Percentiles rank a stretch among this genome's conserved stretches.
phyloP scores from a whole-genome alignment of 2,329 filamentous ascomycete species.

The Incumbomyces delicatus region DNA sequence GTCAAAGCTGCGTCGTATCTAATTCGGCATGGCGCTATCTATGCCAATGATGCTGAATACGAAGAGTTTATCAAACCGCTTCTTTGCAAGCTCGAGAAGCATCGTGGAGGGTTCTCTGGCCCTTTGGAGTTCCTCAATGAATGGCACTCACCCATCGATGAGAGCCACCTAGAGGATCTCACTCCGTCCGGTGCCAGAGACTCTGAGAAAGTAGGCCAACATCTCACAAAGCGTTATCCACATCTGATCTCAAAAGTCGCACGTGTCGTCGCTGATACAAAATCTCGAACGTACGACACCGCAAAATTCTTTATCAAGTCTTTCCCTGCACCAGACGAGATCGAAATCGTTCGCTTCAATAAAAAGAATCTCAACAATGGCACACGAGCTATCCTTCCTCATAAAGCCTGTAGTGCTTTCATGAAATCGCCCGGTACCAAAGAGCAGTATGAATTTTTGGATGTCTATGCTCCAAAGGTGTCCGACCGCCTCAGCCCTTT shows the following conservation, averaged over 20 bases:
- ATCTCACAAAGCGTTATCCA: slow-evolving; percentile 13
- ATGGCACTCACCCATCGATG: slow-evolving; percentile 16
- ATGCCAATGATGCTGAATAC: slow-evolving; percentile 17
- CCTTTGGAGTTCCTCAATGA: slow-evolving; percentile 13
- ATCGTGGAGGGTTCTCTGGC: slow-evolving; percentile 13
- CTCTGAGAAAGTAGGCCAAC: slow-evolving; percentile 12
- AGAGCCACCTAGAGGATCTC: slow-evolving; percentile 14
- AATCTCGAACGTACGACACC: slow-evolving; percentile 14
- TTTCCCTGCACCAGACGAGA: slow-evolving; percentile 11
- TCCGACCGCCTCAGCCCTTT: slow-evolving; percentile 10
- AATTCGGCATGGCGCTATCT: slow-evolving; percentile 15
- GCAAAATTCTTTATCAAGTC: slow-evolving; percentile 10
- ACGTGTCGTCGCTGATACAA: slow-evolving; percentile 14
- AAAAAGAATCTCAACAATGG: slow-evolving; percentile 12
- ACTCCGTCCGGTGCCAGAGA: slow-evolving; percentile 14
- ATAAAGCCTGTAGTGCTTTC: slow-evolving; percentile 15
- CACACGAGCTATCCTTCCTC: slow-evolving; percentile 12
- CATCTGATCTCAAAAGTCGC: slow-evolving; percentile 10
- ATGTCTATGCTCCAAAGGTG: slow-evolving; percentile 8
- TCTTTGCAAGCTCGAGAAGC: slow-evolving; percentile 15
- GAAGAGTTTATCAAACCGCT: slow-evolving; percentile 17
- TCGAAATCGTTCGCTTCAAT: slow-evolving; percentile 13
- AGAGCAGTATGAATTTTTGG: slow-evolving; percentile 13
- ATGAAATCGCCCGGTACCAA: slow-evolving; percentile 12
- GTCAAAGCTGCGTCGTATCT: slow-evolving; percentile 15